Base-by-base conservation (phyloP, 306 rosid species). In the Dalbergia cultrata region DNA sequence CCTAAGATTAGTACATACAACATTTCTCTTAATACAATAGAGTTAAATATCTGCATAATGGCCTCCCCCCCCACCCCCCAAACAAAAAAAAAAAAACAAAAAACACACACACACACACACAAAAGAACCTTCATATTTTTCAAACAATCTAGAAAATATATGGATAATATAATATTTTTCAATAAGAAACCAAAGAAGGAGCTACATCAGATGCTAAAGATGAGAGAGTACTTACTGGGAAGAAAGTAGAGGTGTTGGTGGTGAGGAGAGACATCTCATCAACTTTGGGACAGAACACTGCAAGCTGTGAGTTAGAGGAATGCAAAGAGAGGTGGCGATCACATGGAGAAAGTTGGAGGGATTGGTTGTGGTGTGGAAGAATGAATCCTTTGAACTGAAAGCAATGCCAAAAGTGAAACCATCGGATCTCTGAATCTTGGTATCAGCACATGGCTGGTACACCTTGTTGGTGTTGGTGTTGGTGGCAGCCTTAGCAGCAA, bases 251-350 rank as follows among this genome's bases (percentile, higher is more conserved):
- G 60, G 92, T 86, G 53, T 89, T 91, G 67, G 87, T 76, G 34
- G 96, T 71, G 77, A 89, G 96, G 69, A 91, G 93, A 71, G 96
- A 89, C 92, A 91, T 89, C 90, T 84, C 88, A 75, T 91, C 96
- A 9, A 91, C 92, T 76, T 81, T 89, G 71, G 96, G 93, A 8
- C 96, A 81, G 61, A 91, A 91, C 45, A 91, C 74, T 3, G 91
- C 90, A 13, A 91, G 86, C 76, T 87, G 96, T 0, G 96, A 78
- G 75, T 81, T 81, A 61, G 79, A 57, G 12, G 96, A 76, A 1
- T 90, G n/a, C 26, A 91, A 86, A 74, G 91, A 72, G 68, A 91
- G 93, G 31, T 92, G 89, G 5, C 81, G 85, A 72, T 91, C 96
- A 64, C 96, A 91, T 2, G 96, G 96, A n/a, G 96, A 87, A 67